Conservation (phyloP, 345 rosid genomes). For the Pistacia integerrima region DNA sequence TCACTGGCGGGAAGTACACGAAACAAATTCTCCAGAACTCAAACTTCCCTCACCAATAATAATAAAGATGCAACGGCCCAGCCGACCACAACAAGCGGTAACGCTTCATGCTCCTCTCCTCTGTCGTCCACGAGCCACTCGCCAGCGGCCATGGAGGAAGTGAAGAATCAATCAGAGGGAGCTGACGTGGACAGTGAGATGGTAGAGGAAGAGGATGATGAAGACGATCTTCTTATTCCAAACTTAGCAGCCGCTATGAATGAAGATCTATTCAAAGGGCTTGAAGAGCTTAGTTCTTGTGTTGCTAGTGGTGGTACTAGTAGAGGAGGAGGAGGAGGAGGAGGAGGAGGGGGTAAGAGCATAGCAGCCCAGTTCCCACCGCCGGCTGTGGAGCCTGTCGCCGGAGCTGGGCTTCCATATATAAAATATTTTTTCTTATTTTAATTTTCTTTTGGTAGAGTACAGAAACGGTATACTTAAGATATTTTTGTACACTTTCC, state of each 20-base stretch:
- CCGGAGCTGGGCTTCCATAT: not conserved
- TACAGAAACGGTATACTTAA: not conserved
- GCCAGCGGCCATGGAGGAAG: conserved; percentile 56
- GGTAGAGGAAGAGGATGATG: conserved; percentile 31
- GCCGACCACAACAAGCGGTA: not conserved
- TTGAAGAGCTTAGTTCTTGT: conserved; percentile 25
- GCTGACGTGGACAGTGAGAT: conserved; percentile 4
- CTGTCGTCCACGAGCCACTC: conserved; percentile 41
- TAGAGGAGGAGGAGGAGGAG: not conserved
- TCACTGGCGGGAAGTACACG: conserved; percentile 92
- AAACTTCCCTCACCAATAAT: conserved; percentile 21
- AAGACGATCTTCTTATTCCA: conserved; percentile 58
- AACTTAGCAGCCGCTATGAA: conserved; percentile 48
- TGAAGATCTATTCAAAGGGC: conserved; percentile 48
- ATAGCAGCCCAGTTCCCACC: conserved; percentile 15
- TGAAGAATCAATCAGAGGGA: conserved; percentile 17
- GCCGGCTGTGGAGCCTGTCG: conserved; percentile 26
- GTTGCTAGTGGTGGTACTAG: not conserved
- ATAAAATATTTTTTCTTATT: not conserved
- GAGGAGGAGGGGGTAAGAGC: too few species aligned
- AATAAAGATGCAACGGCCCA: not conserved
- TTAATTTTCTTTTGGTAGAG: not conserved
- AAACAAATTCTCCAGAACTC: conserved; percentile 42
- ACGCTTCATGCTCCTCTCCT: conserved; percentile 21
- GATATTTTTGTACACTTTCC: not conserved